Base-by-base conservation (phyloP, 2,329 filamentous ascomycete genomes). In the Neurospora sp. region DNA sequence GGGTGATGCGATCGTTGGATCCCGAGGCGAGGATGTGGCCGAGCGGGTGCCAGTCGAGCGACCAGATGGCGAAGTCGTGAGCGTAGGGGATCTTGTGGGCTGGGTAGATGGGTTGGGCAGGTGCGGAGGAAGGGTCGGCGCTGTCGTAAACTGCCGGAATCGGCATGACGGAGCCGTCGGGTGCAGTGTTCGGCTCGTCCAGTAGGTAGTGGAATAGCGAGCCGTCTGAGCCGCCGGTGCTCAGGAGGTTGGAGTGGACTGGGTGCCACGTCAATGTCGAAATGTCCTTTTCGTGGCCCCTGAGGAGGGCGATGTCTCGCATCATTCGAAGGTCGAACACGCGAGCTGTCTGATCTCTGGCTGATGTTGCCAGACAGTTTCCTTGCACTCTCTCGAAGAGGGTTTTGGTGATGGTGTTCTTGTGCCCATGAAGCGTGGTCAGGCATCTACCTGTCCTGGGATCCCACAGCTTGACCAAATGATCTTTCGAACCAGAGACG, bases 251-350 rank as follows among this genome's bases (percentile, higher is more conserved):
- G 69, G 92, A 88, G 78, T 98, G 96, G 68, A 97, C 88, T 0
- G 96, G 96, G 80, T 99, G 96, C 93, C 95, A 99, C 3, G 92
- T 86, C 68, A 99, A 82, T 0, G 93, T 96, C 13, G 93, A 95
- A 71, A 99, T 93, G 74, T 97, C 96, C 81, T 97, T 98, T 75
- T 98, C 94, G 78, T 98, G 94, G 8, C 96, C 96, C 75, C 95
- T 92, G 28, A 99, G 87, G 66, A 98, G 87, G 75, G 93, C 93
- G 70, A 98, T 94, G 79, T 99, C 96, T 73, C 96, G 91, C 96
- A 99, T 98, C 91, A 97, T 97, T 67, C 96, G 89, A 70, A 99
- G 85, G 79, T 99, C 96, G 77, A 98, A 98, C 66, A 99, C 89
- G 71, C 96, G 89, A 9, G 94, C 93, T 0, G 93, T 97, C 79